Percentiles rank a stretch among this genome's conserved stretches.
Conservation (phyloP, 306 rosid genomes). For the Acacia acuminata region DNA sequence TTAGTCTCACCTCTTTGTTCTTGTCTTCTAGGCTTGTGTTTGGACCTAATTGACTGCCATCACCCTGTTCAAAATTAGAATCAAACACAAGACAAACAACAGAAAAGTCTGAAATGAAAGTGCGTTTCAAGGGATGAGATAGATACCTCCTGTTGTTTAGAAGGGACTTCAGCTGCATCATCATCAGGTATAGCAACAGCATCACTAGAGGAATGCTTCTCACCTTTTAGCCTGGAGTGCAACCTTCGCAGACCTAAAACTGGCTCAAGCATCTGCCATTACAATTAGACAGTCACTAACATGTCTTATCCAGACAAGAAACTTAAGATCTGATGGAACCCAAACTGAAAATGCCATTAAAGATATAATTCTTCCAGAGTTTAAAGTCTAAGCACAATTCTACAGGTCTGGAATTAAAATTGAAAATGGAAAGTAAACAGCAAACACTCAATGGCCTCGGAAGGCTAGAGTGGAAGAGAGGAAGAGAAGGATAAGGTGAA, state of each 20-base stretch:
- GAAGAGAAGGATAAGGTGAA: background rate
- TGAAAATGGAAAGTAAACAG: background rate
- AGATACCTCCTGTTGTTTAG: conserved; percentile 50
- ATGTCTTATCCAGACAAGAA: conserved; percentile 30
- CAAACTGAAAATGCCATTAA: background rate
- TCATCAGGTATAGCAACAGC: conserved; percentile 24
- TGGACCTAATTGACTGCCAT: conserved; percentile 1
- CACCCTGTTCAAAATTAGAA: background rate
- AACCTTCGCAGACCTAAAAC: conserved; percentile 44
- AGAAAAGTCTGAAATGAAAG: background rate
- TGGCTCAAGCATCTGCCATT: conserved; percentile 73
- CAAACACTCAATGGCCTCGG: background rate
- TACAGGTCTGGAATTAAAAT: background rate
- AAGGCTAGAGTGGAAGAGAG: background rate
- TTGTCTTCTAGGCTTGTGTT: conserved; percentile 19
- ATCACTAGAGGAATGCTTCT: conserved; percentile 31
- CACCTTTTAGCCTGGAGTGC: conserved; percentile 45
- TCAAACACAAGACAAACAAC: background rate
- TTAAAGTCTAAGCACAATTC: background rate
- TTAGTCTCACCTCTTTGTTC: conserved; percentile 23
- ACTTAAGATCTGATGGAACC: background rate
- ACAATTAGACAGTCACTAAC: conserved; percentile 31
- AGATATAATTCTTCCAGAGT: background rate
- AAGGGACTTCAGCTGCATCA: conserved; percentile 38
- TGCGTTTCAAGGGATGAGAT: conserved; percentile 31